Percentiles rank a stretch among this genome's conserved stretches.
Conservation (phyloP, 2,329 filamentous ascomycete genomes). For the Neurospora sp. region DNA sequence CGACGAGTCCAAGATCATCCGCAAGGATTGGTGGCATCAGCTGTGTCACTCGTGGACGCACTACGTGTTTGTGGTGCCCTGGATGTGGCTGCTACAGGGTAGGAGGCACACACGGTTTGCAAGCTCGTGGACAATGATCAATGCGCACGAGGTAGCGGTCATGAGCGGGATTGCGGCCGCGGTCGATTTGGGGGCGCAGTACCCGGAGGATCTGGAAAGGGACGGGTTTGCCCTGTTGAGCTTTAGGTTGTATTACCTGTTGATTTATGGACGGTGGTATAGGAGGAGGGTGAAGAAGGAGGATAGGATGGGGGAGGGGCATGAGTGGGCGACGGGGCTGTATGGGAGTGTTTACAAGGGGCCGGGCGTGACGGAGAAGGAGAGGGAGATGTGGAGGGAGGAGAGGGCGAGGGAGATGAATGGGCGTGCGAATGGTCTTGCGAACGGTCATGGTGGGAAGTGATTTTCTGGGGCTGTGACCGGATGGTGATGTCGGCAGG, state of each 20-base stretch:
- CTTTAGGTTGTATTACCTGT: constrained; percentile 51
- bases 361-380: constrained; percentile 41
- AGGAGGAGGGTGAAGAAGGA: constrained; percentile 32
- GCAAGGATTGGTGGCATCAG: constrained; percentile 59
- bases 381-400: constrained; percentile 41
- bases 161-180: constrained; percentile 60
- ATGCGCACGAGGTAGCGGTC: constrained; percentile 57
- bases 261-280: constrained; percentile 54
- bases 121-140: constrained; percentile 57
- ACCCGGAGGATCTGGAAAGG: constrained; percentile 52
- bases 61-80: constrained; percentile 55
- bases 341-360: constrained; percentile 52
- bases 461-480: neutral
- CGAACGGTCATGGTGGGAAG: neutral
- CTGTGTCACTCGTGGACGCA: constrained; percentile 55
- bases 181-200: constrained; percentile 54
- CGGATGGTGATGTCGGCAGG: neutral
- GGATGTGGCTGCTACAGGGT: constrained; percentile 63
- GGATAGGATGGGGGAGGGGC: constrained; percentile 24
- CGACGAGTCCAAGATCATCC: constrained; percentile 47
- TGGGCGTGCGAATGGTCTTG: neutral
- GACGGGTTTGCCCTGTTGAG: constrained; percentile 50
- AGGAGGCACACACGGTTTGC: constrained; percentile 53
- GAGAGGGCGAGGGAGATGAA: constrained; percentile 15
- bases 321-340: constrained; percentile 44